Base-by-base conservation (phyloP, 2,329 filamentous ascomycete genomes). In the Ophiostoma himal-ulmi region DNA sequence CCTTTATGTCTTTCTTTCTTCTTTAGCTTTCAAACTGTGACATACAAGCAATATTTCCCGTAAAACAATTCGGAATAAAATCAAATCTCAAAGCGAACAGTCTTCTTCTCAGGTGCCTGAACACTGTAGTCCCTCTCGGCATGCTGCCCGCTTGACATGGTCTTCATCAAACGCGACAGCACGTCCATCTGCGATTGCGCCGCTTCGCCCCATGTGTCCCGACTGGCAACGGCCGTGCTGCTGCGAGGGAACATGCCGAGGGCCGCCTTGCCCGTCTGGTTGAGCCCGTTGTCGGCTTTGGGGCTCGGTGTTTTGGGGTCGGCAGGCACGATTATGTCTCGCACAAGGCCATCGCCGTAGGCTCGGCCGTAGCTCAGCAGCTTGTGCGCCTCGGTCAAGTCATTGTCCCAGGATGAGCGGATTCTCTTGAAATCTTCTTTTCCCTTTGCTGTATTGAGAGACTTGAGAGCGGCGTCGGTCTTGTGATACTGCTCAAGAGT, bases 301-400 rank as follows among this genome's bases (percentile, higher is more conserved):
- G 57, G 5, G 26, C 14, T 62, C 6, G 26, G 26, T 34, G 57
- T 20, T 17, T 62, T 41, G 11, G n/a, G 5, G 36, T n/a, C 52
- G 34, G 34, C 44, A 1, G 74, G 74, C 13, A 74, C 71, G 13
- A 75, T 70, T 10, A 74, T 73, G 26, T 71, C 70, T 44, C 71
- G 72, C 41, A 73, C 72, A 11, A 75, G 67, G 4, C 71, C 69
- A 22, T 74, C 74, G 54, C 73, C 74, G 70, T 74, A 75, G 4
- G 68, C 52, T 3, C 73, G 72, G n/a, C 74, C 74, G 62, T 73
- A 75, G 2, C n/a, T 17, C 0, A 75, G 64, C 20, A 74, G 71
- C 70, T 71, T 72, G 57, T 64, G 71, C 11, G 72, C 71, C 44
- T 74, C 71, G 26, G 41, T 62, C 34, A 69, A 66, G 71, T 75